Evolutionary conservation across 148 eudicot genomes (phyloP).

Genomic region (Amaranthus cruentus): DNA sequence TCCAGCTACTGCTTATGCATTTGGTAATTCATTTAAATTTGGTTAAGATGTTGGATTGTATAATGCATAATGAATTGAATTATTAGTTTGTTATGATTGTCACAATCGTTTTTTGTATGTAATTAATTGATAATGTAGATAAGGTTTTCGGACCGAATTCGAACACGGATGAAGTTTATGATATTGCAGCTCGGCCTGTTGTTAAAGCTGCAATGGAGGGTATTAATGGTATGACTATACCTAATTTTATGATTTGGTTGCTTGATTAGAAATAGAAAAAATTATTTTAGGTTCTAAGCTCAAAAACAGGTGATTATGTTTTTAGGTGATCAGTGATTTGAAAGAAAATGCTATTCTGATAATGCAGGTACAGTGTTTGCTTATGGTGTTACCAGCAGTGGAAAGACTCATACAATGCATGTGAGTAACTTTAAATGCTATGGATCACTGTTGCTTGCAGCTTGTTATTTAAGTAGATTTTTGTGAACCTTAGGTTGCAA

Average conservation of each 20-base stretch:
- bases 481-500: no score
- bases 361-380: slow-evolving; percentile 67
- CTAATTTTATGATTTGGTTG: background rate
- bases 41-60: background rate
- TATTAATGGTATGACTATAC: slow-evolving; percentile 53
- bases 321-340: background rate
- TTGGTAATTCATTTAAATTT: slow-evolving; percentile 12
- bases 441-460: no score
- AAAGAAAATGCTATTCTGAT: slow-evolving; percentile 4
- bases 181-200: slow-evolving; percentile 85
- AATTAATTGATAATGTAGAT: slow-evolving; percentile 38
- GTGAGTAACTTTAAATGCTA: slow-evolving; percentile 9
- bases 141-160: slow-evolving; percentile 93
- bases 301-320: background rate
- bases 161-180: slow-evolving; percentile 86
- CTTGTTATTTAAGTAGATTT: no score
- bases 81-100: background rate
- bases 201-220: slow-evolving; percentile 88
- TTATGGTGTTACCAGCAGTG: slow-evolving; percentile 80
- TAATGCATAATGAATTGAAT: background rate
- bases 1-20: slow-evolving; percentile 20
- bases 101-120: background rate
- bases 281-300: background rate
- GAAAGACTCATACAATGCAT: slow-evolving; percentile 51
- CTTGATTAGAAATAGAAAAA: background rate